phyloP scores from a whole-genome alignment of 768 basidiomycete species.

The Rubroboletus satanas region DNA sequence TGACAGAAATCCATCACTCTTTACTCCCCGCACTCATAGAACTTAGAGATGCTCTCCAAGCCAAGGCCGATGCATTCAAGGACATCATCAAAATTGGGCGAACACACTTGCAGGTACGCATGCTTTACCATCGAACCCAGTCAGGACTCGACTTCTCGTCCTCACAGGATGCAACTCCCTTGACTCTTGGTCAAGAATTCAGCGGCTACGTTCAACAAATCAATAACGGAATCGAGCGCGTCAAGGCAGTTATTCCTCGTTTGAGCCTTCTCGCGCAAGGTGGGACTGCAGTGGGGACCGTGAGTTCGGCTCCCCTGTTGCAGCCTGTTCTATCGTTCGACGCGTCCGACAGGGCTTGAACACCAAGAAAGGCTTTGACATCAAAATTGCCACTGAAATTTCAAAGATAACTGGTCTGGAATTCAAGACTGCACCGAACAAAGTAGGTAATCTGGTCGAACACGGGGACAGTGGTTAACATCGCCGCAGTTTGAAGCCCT shows the following conservation, averaged over 20 bases:
- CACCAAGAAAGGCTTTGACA: constrained; percentile 95
- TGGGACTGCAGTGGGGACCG: constrained; percentile 97
- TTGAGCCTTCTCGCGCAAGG: constrained; percentile 91
- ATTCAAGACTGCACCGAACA: constrained; percentile 98
- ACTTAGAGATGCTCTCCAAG: constrained; percentile 78
- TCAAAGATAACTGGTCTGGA: constrained; percentile 85
- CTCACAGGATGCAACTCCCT: constrained; percentile 86
- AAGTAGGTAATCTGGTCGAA: constrained; percentile 46
- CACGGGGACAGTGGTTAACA: constrained; percentile 2
- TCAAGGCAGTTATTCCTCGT: constrained; percentile 78
- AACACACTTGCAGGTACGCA: constrained; percentile 79
- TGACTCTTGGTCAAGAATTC: constrained; percentile 98
- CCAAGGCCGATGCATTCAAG: constrained; percentile 79
- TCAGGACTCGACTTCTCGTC: neutral
- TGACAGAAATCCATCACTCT: constrained; percentile 74
- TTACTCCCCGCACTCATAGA: constrained; percentile 84
- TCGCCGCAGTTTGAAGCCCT: constrained; percentile 85
- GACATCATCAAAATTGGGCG: constrained; percentile 98
- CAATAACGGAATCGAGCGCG: constrained; percentile 82
- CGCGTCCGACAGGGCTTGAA: constrained; percentile 72
- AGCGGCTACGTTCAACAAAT: constrained; percentile 97
- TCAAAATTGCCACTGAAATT: constrained; percentile 88
- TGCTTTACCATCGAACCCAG: neutral
- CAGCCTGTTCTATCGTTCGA: constrained; percentile 3
- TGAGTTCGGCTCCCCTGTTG: constrained; percentile 35